phyloP scores from a whole-genome alignment of 2,329 filamentous ascomycete genomes.

The Aureobasidium lini region DNA sequence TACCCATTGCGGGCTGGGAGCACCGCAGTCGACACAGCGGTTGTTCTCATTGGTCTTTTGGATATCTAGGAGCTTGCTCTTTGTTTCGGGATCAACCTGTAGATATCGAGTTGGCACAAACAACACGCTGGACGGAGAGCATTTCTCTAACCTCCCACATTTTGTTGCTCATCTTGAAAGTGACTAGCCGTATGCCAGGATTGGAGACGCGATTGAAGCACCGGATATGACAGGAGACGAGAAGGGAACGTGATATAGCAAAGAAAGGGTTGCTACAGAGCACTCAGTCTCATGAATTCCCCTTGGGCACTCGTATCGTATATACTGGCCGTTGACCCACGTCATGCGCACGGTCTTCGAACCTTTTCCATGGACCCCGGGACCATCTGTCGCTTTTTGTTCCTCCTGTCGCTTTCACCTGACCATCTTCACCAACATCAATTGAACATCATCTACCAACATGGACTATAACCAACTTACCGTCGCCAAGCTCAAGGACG shows the following conservation, averaged over 20 bases:
- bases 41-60: constrained; percentile 88
- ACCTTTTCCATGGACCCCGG: too few species aligned
- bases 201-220: not conserved
- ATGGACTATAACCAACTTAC: constrained; percentile 41
- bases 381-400: not conserved
- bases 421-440: not conserved
- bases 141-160: constrained; percentile 68
- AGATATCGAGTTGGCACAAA: not conserved
- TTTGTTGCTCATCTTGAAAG: constrained; percentile 31
- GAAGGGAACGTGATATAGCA: too few species aligned
- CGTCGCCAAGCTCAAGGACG: constrained; percentile 38
- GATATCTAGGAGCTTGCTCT: constrained; percentile 87
- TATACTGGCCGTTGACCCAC: not conserved
- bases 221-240: too few species aligned
- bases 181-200: not conserved
- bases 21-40: constrained; percentile 88
- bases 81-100: constrained; percentile 83
- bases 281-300: not conserved
- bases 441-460: not conserved
- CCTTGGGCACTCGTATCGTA: not conserved
- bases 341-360: not conserved
- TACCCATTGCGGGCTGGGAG: constrained; percentile 96
- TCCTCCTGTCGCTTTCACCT: not conserved
- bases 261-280: too few species aligned
- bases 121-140: not conserved